Percentiles rank a stretch among this genome's conserved stretches.
Evolutionary conservation across 768 basidiomycete species (phyloP).

Genomic region (Auricularia sp.): DNA sequence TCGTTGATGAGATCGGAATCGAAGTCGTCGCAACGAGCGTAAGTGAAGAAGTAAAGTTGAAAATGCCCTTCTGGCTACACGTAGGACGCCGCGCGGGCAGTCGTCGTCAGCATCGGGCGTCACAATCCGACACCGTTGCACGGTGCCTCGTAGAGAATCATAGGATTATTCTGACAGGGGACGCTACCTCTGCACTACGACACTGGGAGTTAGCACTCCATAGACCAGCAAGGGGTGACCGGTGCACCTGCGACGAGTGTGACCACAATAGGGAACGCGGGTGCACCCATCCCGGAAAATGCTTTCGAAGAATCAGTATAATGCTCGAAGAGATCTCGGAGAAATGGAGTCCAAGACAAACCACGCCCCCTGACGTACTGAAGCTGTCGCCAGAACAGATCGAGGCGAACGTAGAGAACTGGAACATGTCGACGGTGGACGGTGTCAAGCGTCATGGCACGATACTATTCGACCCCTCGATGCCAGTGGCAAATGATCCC

Average conservation of each 20-base stretch:
- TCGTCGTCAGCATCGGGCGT: too few species aligned
- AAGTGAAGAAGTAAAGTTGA: background rate
- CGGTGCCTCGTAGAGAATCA: background rate
- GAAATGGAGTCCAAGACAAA: background rate
- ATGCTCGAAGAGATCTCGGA: background rate
- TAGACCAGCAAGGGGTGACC: background rate
- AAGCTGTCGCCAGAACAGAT: too few species aligned
- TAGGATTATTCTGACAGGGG: background rate
- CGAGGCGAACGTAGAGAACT: too few species aligned
- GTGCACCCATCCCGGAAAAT: background rate
- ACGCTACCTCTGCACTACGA: conserved; percentile 14
- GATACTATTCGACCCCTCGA: too few species aligned
- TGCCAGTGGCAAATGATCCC: too few species aligned
- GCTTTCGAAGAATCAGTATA: background rate
- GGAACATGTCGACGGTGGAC: too few species aligned
- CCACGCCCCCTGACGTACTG: too few species aligned
- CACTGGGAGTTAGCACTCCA: background rate
- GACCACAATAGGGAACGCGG: background rate
- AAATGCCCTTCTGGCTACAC: background rate
- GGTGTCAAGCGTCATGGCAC: too few species aligned
- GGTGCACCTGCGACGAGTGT: background rate
- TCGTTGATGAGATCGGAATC: background rate
- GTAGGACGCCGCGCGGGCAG: background rate
- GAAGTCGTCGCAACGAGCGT: background rate
- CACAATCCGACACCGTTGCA: background rate